phyloP scores from a whole-genome alignment of 352 stramenopile genomes.

The Phytophthora pinifolia region DNA sequence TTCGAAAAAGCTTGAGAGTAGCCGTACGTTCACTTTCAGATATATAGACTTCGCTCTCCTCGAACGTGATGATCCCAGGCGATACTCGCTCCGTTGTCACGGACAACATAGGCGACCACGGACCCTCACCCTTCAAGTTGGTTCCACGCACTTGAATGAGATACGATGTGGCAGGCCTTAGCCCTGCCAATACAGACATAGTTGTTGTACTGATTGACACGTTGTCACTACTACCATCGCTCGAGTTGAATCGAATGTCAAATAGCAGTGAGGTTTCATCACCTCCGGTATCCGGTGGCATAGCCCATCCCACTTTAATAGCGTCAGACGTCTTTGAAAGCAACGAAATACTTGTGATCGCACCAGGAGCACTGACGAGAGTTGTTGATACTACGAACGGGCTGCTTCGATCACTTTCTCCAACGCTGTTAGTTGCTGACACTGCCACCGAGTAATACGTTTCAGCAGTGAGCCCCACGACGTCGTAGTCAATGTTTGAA shows the following conservation, averaged over 20 bases:
- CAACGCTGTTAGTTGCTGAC: conserved; percentile 33
- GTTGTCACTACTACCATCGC: neutral
- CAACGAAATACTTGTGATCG: conserved; percentile 15
- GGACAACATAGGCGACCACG: conserved; percentile 34
- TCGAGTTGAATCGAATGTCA: conserved; percentile 22
- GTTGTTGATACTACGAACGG: conserved; percentile 29
- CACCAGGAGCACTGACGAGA: conserved; percentile 23
- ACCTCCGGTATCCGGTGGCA: conserved; percentile 44
- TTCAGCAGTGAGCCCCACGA: conserved; percentile 31
- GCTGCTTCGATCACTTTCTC: conserved; percentile 30
- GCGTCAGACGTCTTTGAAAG: conserved; percentile 21
- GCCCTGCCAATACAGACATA: conserved; percentile 9
- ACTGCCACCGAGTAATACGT: conserved; percentile 35
- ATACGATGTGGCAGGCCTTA: conserved; percentile 35
- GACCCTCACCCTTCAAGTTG: conserved; percentile 22
- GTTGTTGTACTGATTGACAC: neutral
- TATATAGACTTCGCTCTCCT: conserved; percentile 6
- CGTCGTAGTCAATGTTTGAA: conserved; percentile 29
- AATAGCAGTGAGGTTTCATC: conserved; percentile 26
- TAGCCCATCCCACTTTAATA: conserved; percentile 33
- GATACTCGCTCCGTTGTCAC: conserved; percentile 49
- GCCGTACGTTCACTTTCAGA: conserved; percentile 25
- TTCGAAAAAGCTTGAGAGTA: conserved; percentile 26
- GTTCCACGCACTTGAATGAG: conserved; percentile 31
- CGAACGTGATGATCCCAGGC: conserved; percentile 47